Evolutionary conservation across 768 basidiomycete species (phyloP).

Genomic region (Boletus sp.): DNA sequence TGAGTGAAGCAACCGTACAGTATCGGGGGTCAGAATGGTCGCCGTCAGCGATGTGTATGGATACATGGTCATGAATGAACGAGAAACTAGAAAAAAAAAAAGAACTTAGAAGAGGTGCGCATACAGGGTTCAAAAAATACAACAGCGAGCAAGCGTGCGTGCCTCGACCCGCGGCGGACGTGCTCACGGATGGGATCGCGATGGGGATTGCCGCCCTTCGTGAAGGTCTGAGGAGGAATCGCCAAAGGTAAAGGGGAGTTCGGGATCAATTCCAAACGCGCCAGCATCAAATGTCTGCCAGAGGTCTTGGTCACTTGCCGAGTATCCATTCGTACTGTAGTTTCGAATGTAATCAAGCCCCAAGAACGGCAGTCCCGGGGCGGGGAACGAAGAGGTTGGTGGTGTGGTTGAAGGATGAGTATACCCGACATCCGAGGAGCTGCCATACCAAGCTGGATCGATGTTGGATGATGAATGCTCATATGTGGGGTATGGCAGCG

Average conservation of each 20-base stretch:
- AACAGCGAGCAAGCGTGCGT: slow-evolving; percentile 1
- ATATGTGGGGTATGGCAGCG: slow-evolving; percentile 44
- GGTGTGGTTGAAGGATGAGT: slow-evolving; percentile 53
- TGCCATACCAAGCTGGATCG: slow-evolving; percentile 36
- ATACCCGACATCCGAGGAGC: slow-evolving; percentile 38
- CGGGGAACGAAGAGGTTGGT: slow-evolving; percentile 61
- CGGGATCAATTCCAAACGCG: slow-evolving; percentile 74
- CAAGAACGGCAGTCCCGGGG: slow-evolving; percentile 75
- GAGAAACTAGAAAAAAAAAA: slow-evolving; percentile 5
- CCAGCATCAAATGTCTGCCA: slow-evolving; percentile 68
- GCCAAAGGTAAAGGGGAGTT: slow-evolving; percentile 63
- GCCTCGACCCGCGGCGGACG: background rate
- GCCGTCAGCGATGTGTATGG: slow-evolving; percentile 26
- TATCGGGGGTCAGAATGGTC: slow-evolving; percentile 17
- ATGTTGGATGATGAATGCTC: slow-evolving; percentile 39
- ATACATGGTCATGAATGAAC: slow-evolving; percentile 24
- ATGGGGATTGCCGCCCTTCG: slow-evolving; percentile 29
- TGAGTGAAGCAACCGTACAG: slow-evolving; percentile 25
- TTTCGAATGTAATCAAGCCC: slow-evolving; percentile 84
- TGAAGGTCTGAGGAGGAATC: slow-evolving; percentile 32
- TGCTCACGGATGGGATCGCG: slow-evolving; percentile 21
- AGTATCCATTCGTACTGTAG: slow-evolving; percentile 50
- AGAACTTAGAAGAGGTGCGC: slow-evolving; percentile 2
- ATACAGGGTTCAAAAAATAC: slow-evolving; percentile 16
- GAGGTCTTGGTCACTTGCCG: slow-evolving; percentile 39